Percentiles rank a stretch among this genome's conserved stretches.
Conservation (phyloP, 805 yeast genomes). For the Kodamaea neixiangensis region DNA sequence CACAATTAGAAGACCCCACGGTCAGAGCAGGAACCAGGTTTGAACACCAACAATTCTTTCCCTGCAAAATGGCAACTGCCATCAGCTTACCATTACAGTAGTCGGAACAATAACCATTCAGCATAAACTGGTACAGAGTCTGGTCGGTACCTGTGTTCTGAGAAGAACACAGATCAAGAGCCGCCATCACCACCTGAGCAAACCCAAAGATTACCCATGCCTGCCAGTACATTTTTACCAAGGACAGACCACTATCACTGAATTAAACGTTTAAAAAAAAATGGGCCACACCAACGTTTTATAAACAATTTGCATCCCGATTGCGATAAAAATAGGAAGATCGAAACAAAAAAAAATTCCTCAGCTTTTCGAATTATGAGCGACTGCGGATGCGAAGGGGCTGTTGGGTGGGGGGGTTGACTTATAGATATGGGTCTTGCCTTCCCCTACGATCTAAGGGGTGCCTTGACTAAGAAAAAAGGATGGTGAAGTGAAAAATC, state of each 20-base stretch:
- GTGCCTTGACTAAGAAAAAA: background rate
- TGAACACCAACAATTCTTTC: conserved; percentile 63
- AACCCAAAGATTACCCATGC: conserved; percentile 3
- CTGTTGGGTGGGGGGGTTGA: background rate
- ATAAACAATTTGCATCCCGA: background rate
- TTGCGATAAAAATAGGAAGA: background rate
- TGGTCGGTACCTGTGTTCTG: conserved; percentile 22
- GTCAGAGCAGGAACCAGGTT: conserved; percentile 49
- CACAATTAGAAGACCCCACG: conserved; percentile 35
- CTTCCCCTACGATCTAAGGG: background rate
- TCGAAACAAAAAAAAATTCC: background rate
- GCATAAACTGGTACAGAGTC: conserved; percentile 29
- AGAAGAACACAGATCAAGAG: conserved; percentile 24
- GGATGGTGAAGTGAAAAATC: background rate
- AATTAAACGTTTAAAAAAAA: background rate
- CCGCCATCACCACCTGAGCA: conserved; percentile 4
- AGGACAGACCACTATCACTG: background rate
- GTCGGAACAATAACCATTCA: conserved; percentile 54
- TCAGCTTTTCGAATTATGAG: background rate
- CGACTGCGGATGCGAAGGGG: conserved; percentile 1
- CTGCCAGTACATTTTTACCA: background rate
- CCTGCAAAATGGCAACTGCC: conserved; percentile 55
- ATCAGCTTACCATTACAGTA: conserved; percentile 45
- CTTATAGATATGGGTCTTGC: background rate
- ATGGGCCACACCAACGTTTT: conserved; percentile 1